Evolutionary conservation across 2,329 filamentous ascomycete genomes (phyloP).

Genomic region (Alternaria sp.): DNA sequence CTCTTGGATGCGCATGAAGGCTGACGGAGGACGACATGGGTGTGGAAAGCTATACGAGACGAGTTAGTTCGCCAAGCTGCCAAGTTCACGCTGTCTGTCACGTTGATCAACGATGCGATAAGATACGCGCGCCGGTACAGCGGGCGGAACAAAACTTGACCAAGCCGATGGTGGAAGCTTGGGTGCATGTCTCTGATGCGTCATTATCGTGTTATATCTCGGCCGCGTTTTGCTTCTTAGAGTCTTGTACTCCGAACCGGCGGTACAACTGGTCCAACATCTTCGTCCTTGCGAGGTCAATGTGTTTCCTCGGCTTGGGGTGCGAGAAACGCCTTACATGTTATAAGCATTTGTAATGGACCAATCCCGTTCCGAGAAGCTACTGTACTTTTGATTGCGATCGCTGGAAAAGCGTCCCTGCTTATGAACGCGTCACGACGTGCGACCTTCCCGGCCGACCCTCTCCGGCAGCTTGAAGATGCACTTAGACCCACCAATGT

Average conservation of each 20-base stretch:
- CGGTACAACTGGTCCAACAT: background rate
- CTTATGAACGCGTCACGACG: background rate
- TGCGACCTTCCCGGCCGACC: background rate
- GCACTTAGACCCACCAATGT: conserved; percentile 23
- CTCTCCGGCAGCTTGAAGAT: conserved; percentile 17
- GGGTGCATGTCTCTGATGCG: conserved; percentile 6
- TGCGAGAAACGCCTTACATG: background rate
- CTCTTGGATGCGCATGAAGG: conserved; percentile 22
- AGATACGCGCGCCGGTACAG: conserved; percentile 21
- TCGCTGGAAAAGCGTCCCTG: background rate
- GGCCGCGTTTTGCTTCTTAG: conserved; percentile 16
- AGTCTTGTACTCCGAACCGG: conserved; percentile 2
- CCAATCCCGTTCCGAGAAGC: background rate
- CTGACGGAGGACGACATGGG: conserved; percentile 15
- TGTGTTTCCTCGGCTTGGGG: background rate
- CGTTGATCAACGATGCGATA: conserved; percentile 26
- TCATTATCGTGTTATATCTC: conserved; percentile 13
- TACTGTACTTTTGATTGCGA: background rate
- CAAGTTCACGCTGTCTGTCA: conserved; percentile 29
- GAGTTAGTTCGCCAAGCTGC: conserved; percentile 33
- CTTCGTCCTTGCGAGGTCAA: background rate
- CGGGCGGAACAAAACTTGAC: conserved; percentile 12
- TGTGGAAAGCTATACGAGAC: conserved; percentile 16
- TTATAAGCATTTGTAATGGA: background rate
- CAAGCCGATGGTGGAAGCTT: conserved; percentile 7